Percentiles rank a stretch among this genome's conserved stretches.
Conservation (phyloP, 331 rosid species). For the Rhamnella rubrinervis region DNA sequence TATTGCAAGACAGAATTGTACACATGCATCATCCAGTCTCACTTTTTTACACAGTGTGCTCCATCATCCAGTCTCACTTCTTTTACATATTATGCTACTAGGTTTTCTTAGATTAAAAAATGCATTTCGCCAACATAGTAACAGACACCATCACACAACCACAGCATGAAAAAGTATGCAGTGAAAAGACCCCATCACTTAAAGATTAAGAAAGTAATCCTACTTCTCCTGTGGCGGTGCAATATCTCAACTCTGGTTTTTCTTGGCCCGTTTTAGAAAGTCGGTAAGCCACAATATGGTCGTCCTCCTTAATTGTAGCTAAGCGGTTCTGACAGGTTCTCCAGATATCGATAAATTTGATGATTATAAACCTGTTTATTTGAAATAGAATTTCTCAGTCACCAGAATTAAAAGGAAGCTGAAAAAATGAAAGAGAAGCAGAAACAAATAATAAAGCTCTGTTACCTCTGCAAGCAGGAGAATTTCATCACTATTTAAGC, state of each 20-base stretch:
- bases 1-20: neutral
- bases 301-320: conserved; percentile 83
- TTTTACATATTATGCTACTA: neutral
- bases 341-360: conserved; percentile 68
- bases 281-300: conserved; percentile 85
- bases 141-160: too few relatives aligned
- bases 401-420: conserved; percentile 22
- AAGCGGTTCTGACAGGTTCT: conserved; percentile 61
- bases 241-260: conserved; percentile 70
- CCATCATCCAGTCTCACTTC: too few relatives aligned
- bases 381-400: conserved; percentile 26
- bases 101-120: too few relatives aligned
- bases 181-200: neutral
- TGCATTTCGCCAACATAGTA: too few relatives aligned
- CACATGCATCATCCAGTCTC: neutral
- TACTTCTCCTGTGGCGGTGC: conserved; percentile 78
- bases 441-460: neutral
- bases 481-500: conserved; percentile 85
- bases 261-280: conserved; percentile 47
- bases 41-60: too few relatives aligned
- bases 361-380: conserved; percentile 70
- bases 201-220: conserved; percentile 36
- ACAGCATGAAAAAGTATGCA: too few relatives aligned
- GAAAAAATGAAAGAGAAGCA: neutral
- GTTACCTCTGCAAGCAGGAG: conserved; percentile 93